phyloP scores from a whole-genome alignment of 306 rosid species.

The Cucumis cinereus region DNA sequence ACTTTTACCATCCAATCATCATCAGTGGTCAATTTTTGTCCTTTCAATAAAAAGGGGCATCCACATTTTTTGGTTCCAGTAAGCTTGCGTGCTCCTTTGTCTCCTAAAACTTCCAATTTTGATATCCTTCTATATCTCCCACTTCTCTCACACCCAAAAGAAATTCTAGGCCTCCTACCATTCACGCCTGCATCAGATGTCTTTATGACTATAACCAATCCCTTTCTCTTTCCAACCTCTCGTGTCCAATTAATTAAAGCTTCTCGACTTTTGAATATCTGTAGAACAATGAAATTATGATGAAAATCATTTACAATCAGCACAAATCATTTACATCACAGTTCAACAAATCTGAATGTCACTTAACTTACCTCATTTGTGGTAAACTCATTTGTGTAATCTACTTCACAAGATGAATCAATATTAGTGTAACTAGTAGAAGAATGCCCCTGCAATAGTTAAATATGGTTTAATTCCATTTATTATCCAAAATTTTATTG shows the following conservation, averaged over 20 bases:
- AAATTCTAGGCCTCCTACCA: constrained; percentile 19
- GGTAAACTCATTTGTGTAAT: constrained; percentile 19
- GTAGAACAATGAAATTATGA: neutral
- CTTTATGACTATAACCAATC: constrained; percentile 16
- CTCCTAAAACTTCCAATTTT: constrained; percentile 10
- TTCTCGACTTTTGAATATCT: constrained; percentile 20
- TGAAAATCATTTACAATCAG: neutral
- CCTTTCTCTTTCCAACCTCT: constrained; percentile 18
- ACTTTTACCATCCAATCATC: constrained; percentile 21
- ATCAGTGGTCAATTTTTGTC: constrained; percentile 6
- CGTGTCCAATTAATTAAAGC: constrained; percentile 17
- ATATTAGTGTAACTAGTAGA: constrained; percentile 9
- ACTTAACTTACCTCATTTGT: constrained; percentile 16
- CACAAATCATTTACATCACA: neutral
- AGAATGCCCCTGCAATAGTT: constrained; percentile 10
- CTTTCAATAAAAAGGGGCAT: constrained; percentile 19
- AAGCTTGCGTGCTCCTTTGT: constrained; percentile 9
- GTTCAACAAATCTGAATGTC: neutral
- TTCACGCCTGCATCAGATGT: constrained; percentile 15
- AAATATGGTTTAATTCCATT: neutral
- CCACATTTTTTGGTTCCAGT: constrained; percentile 20
- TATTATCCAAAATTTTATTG: neutral
- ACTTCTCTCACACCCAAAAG: constrained; percentile 18
- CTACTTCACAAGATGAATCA: constrained; percentile 13
- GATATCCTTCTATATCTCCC: constrained; percentile 7